phyloP scores from a whole-genome alignment of 2,329 filamentous ascomycete species.

The Alternaria sp. region DNA sequence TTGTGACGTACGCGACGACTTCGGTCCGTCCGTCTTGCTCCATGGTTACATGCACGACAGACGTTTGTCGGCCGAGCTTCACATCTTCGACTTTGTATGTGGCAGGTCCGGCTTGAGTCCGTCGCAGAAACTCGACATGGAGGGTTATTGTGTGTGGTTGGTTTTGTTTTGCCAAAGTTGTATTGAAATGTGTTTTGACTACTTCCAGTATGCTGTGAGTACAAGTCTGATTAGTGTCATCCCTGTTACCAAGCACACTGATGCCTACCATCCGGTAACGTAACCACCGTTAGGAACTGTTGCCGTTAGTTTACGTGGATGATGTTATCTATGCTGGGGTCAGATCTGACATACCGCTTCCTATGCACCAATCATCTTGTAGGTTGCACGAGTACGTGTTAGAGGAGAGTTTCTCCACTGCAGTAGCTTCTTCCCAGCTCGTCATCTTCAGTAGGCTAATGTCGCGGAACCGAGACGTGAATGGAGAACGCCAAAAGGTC shows the following conservation, averaged over 20 bases:
- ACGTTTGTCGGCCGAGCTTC: constrained; percentile 71
- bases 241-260: background rate
- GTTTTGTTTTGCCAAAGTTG: constrained; percentile 65
- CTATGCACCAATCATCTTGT: constrained; percentile 70
- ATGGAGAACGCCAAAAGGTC: background rate
- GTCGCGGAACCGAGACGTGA: background rate
- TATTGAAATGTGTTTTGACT: constrained; percentile 66
- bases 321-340: background rate
- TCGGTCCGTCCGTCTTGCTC: constrained; percentile 66
- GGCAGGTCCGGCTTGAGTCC: constrained; percentile 67
- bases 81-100: constrained; percentile 68
- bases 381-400: constrained; percentile 68
- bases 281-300: constrained; percentile 77
- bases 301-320: constrained; percentile 10
- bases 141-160: constrained; percentile 71
- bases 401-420: constrained; percentile 59
- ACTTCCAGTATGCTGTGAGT: constrained; percentile 63
- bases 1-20: constrained; percentile 71
- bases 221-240: constrained; percentile 2
- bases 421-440: constrained; percentile 59
- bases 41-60: constrained; percentile 70
- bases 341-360: constrained; percentile 60
- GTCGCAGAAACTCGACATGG: constrained; percentile 71
- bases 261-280: constrained; percentile 61
- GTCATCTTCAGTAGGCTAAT: constrained; percentile 35